Evolutionary conservation across 345 rosid genomes (phyloP).

Genomic region (Moringa oleifera): DNA sequence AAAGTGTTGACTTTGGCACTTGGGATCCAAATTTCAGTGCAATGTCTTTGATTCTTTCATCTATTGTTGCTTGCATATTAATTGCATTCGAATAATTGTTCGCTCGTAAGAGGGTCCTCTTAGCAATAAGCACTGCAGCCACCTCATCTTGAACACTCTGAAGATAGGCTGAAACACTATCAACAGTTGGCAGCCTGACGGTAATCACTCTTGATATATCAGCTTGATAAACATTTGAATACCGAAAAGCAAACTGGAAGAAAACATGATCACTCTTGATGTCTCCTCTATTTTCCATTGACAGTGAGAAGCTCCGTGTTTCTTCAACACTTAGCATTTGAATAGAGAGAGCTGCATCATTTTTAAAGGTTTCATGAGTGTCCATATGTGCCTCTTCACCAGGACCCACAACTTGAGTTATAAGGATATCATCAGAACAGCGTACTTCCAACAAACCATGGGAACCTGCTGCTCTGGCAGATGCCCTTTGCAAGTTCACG

Average conservation of each 20-base stretch:
- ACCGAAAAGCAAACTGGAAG: constrained; percentile 83
- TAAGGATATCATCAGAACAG: constrained; percentile 86
- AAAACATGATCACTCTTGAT: constrained; percentile 60
- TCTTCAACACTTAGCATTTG: constrained; percentile 92
- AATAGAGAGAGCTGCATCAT: constrained; percentile 56
- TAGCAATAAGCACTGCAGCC: constrained; percentile 83
- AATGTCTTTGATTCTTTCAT: constrained; percentile 92
- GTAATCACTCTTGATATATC: constrained; percentile 86
- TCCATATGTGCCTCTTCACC: constrained; percentile 92
- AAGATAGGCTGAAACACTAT: constrained; percentile 81
- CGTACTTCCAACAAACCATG: constrained; percentile 88
- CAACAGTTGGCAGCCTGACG: constrained; percentile 71
- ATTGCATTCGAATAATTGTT: constrained; percentile 58
- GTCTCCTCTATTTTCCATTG: constrained; percentile 83
- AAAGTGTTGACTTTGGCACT: constrained; percentile 73
- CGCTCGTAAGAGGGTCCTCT: constrained; percentile 79
- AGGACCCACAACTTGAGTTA: constrained; percentile 94
- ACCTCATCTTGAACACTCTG: constrained; percentile 80
- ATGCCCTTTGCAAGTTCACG: constrained; percentile 92
- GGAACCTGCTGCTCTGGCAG: constrained; percentile 77
- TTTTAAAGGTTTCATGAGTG: constrained; percentile 63
- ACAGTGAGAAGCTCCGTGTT: constrained; percentile 83
- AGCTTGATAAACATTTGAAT: constrained; percentile 78
- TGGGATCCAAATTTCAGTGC: constrained; percentile 74
- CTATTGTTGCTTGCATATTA: constrained; percentile 66